Evolutionary conservation across 129 eudicot species (phyloP).

Genomic region (Helichrysum umbraculigerum): DNA sequence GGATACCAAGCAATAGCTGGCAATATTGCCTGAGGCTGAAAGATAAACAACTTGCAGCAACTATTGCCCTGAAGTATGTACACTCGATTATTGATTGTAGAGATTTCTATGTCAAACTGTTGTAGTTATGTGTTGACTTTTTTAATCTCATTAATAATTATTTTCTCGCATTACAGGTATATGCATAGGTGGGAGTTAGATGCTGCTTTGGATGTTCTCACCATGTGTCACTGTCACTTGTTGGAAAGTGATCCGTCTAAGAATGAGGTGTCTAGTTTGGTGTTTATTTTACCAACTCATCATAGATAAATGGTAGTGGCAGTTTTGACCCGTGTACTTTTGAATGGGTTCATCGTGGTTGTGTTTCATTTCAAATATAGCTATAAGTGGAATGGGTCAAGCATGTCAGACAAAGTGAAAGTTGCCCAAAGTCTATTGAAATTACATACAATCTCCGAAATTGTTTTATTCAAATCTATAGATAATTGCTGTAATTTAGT

Average conservation of each 20-base stretch:
- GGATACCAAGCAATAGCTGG: constrained; percentile 84
- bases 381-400: constrained; percentile 3
- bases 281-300: constrained; percentile 14
- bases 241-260: constrained; percentile 59
- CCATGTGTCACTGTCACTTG: constrained; percentile 98
- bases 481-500: neutral
- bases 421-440: neutral
- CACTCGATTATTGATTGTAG: neutral
- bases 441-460: neutral
- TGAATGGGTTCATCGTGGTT: neutral
- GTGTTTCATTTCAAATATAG: constrained; percentile 1
- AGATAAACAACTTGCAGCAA: constrained; percentile 89
- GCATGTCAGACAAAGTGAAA: neutral
- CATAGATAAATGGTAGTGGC: constrained; percentile 12
- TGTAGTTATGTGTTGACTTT: neutral
- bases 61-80: constrained; percentile 79
- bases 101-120: neutral
- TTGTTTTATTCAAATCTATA: neutral
- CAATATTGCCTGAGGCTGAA: constrained; percentile 85
- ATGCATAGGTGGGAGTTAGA: constrained; percentile 95
- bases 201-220: constrained; percentile 96
- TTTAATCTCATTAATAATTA: constrained; percentile 14
- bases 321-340: neutral
- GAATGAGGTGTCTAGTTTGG: constrained; percentile 55
- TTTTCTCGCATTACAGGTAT: constrained; percentile 49